phyloP scores from a whole-genome alignment of 2,329 filamentous ascomycete species.

The Mycocentrospora acerina region DNA sequence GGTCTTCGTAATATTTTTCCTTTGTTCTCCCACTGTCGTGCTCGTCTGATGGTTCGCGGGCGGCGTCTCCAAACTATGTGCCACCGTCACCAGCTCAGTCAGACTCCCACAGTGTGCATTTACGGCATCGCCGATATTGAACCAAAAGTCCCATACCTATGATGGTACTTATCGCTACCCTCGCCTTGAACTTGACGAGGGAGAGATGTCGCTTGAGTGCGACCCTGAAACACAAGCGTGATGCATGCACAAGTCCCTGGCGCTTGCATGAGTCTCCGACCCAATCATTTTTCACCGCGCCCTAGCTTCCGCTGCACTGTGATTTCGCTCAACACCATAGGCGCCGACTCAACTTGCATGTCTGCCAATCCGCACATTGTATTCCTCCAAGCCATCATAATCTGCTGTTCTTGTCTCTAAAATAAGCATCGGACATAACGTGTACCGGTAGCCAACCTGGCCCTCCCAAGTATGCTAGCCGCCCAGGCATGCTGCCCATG shows the following conservation, averaged over 20 bases:
- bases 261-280: slow-evolving; percentile 21
- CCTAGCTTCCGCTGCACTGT: slow-evolving; percentile 30
- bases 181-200: slow-evolving; percentile 8
- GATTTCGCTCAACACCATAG: slow-evolving; percentile 35
- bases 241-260: slow-evolving; percentile 25
- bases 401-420: slow-evolving; percentile 31
- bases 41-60: too few relatives aligned
- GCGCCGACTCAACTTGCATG: slow-evolving; percentile 27
- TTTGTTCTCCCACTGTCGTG: too few relatives aligned
- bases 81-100: too few relatives aligned
- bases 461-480: slow-evolving; percentile 28
- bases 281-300: slow-evolving; percentile 25
- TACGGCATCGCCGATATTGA: background rate
- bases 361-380: slow-evolving; percentile 33
- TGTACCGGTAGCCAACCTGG: slow-evolving; percentile 24
- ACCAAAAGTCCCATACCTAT: background rate
- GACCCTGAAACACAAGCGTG: slow-evolving; percentile 28
- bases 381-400: slow-evolving; percentile 25
- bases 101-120: too few relatives aligned
- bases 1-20: too few relatives aligned
- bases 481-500: slow-evolving; percentile 22
- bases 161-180: slow-evolving; percentile 14
- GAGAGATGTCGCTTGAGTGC: slow-evolving; percentile 11
- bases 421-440: slow-evolving; percentile 28
- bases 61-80: too few relatives aligned